phyloP scores from a whole-genome alignment of 495 filamentous ascomycete genomes.

The Hyaloscypha variabilis region DNA sequence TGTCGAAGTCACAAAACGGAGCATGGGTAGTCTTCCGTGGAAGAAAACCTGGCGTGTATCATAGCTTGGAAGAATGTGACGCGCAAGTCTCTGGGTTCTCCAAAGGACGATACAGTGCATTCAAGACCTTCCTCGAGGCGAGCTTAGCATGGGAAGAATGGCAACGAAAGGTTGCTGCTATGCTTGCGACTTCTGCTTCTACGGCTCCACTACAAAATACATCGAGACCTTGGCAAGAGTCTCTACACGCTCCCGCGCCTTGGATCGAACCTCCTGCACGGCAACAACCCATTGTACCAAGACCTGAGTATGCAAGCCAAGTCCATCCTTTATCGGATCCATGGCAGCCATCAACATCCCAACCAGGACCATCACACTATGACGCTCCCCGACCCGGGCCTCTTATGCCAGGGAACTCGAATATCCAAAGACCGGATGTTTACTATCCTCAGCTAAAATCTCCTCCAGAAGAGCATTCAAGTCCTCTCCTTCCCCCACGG shows the following conservation, averaged over 20 bases:
- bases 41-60: not conserved
- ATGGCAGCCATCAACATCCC: not conserved
- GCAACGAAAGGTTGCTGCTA: not conserved
- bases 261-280: not conserved
- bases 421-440: not conserved
- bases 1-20: not conserved
- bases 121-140: not conserved
- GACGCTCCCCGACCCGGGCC: not conserved
- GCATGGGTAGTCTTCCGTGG: slow-evolving; percentile 14
- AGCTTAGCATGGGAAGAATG: slow-evolving; percentile 5
- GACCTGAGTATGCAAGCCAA: not conserved
- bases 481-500: not conserved
- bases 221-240: not conserved
- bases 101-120: not conserved
- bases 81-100: slow-evolving; percentile 9
- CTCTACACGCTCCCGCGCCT: not conserved
- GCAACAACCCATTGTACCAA: not conserved
- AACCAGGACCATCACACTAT: not conserved
- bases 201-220: not conserved
- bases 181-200: not conserved
- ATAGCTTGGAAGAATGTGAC: not conserved
- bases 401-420: not conserved
- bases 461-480: not conserved
- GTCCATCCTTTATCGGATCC: not conserved
- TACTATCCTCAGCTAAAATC: not conserved